These are phyloP conservation scores for Aurinia saxatilis DNA, from an alignment of 345 rosid species.

Conservation along the genomic window DNA sequence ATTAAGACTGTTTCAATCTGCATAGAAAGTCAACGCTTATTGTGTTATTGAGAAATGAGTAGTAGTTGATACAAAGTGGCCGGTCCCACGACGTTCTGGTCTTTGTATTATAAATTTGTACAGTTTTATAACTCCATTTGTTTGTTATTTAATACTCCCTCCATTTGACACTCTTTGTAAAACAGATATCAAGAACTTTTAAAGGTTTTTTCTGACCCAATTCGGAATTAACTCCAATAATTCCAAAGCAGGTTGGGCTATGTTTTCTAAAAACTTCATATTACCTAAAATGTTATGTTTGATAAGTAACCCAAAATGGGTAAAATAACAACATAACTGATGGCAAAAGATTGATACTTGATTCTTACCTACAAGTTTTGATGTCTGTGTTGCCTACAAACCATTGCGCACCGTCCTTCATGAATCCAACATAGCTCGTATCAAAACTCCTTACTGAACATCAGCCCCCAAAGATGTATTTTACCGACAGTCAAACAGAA, in stretches of 20 bases:
- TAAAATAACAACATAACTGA: background rate
- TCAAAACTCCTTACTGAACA: constrained; percentile 67
- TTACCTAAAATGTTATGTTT: too few species aligned
- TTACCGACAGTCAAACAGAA: background rate
- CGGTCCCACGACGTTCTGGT: constrained; percentile 28
- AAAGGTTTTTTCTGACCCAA: background rate
- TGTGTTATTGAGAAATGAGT: background rate
- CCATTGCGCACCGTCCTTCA: constrained; percentile 82
- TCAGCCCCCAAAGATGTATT: constrained; percentile 51
- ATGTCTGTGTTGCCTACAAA: constrained; percentile 83
- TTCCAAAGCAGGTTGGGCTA: background rate
- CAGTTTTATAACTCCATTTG: too few species aligned
- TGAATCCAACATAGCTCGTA: constrained; percentile 80
- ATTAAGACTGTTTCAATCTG: background rate
- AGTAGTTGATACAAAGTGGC: constrained; percentile 24
- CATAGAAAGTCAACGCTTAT: constrained; percentile 24
- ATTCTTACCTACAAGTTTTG: constrained; percentile 65
- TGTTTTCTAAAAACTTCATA: too few species aligned
- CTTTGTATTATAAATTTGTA: background rate
- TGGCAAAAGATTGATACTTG: background rate
- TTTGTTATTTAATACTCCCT: too few species aligned
- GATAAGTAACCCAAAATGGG: too few species aligned
- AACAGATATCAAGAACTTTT: too few species aligned
- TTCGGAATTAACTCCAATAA: background rate
- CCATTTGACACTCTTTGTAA: too few species aligned